A percentile compares a stretch with the other conserved stretches of the same genome.
phyloP scores from a whole-genome alignment of 2,329 filamentous ascomycete species.

The Aspergillus sp. region DNA sequence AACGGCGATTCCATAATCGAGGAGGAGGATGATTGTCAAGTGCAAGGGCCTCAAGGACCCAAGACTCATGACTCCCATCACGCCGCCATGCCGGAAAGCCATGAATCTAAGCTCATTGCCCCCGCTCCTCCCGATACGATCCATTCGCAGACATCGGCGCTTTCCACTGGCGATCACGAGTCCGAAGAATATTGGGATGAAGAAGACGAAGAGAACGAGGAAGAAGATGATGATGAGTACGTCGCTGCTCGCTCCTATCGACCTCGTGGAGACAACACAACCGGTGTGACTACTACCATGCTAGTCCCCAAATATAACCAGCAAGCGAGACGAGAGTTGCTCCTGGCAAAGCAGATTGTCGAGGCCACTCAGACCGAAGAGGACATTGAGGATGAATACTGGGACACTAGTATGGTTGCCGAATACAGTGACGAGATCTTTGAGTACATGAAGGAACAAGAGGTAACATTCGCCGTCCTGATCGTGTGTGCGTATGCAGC shows the following conservation, averaged over 20 bases:
- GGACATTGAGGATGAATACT: conserved; percentile 78
- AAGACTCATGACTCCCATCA: conserved; percentile 5
- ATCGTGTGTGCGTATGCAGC: too few relatives aligned
- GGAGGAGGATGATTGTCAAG: conserved; percentile 19
- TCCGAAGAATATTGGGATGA: conserved; percentile 68
- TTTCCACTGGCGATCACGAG: conserved; percentile 27
- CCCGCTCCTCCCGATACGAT: too few relatives aligned
- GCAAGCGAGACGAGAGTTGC: conserved; percentile 64
- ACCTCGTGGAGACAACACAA: conserved; percentile 67
- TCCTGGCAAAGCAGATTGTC: conserved; percentile 58
- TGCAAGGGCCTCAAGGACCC: conserved; percentile 12
- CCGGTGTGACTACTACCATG: conserved; percentile 54
- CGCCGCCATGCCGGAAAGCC: not conserved
- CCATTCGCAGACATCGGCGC: not conserved
- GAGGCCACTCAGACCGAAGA: conserved; percentile 58
- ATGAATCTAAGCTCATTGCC: too few relatives aligned
- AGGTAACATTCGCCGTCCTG: conserved; percentile 49
- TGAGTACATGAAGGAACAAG: conserved; percentile 77
- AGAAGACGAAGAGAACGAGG: conserved; percentile 67
- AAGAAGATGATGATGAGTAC: conserved; percentile 60
- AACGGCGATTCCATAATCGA: conserved; percentile 17
- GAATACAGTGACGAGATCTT: conserved; percentile 97
- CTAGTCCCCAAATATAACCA: conserved; percentile 65
- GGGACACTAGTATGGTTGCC: conserved; percentile 95
- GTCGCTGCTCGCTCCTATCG: conserved; percentile 71